Conservation (phyloP, 2,329 filamentous ascomycete genomes). For the Apiospora sp. region DNA sequence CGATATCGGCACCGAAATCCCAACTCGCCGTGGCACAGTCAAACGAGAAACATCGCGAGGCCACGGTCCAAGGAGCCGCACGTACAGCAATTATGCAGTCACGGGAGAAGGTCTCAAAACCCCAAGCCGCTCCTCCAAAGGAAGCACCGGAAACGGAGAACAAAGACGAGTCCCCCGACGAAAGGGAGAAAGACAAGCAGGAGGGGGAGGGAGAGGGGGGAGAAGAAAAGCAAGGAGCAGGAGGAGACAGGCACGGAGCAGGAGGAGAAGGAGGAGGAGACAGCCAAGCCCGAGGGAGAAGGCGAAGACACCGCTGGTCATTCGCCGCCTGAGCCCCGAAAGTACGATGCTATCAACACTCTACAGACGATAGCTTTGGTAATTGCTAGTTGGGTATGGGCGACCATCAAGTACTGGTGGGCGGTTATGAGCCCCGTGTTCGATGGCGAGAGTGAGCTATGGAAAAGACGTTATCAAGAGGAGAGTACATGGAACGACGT, state of each 20-base stretch:
- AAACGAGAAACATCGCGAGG: not conserved
- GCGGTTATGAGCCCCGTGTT: conserved; percentile 36
- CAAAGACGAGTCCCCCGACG: not conserved
- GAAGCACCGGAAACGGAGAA: not conserved
- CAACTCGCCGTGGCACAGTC: not conserved
- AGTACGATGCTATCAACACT: conserved; percentile 20
- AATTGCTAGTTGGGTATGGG: not conserved
- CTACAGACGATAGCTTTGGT: not conserved
- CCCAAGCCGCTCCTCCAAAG: not conserved
- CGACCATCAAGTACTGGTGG: conserved; percentile 7
- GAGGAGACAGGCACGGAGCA: not conserved
- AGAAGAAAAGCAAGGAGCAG: conserved; percentile 24
- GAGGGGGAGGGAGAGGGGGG: not conserved
- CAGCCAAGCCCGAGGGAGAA: conserved; percentile 26
- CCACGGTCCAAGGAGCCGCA: conserved; percentile 37
- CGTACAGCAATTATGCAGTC: conserved; percentile 38
- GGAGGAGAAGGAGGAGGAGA: not conserved
- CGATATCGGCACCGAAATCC: not conserved
- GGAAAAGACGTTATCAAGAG: conserved; percentile 33
- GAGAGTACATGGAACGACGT: conserved; percentile 37
- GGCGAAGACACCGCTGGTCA: conserved; percentile 34
- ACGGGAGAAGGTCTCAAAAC: conserved; percentile 16
- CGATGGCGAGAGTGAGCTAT: conserved; percentile 36
- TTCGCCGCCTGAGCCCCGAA: conserved; percentile 29
- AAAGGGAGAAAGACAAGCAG: not conserved